Evolutionary conservation across 225 moss, liverwort and hornwort genomes (phyloP), one percentile per base, ranked within the genome.

Genomic region (Polytrichum formosum): DNA sequence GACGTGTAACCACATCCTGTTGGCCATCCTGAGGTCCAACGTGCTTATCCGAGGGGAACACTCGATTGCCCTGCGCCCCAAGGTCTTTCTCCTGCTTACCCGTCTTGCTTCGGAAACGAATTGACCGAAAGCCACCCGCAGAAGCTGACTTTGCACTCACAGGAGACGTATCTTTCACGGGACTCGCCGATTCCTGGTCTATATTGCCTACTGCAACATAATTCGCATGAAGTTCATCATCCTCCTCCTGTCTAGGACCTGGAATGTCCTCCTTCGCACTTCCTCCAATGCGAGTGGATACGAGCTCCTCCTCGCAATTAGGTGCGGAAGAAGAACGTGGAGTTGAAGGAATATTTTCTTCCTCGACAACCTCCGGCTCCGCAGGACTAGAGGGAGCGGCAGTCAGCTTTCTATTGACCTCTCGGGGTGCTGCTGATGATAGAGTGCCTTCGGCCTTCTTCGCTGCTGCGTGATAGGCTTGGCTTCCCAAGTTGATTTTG

Each of bases 41-140:
- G 29, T 62, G 70, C 56, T 79, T 79, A 9, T 79, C 79, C 37
- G 79, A 79, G 55, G 71, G 71, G 25, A 66, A 74, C 25, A 71
- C 74, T 30, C 79, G 74, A 9, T 71, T 79, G 54, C 79, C 74
- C 67, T 70, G 79, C 20, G 70, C 37, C 46, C 46, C 46, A 13
- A 46, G 46, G 9, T 74, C 78, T 46, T 79, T 80, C 63, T 75
- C 80, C 67, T 75, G 75, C 60, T 75, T 81, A 54, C 70, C 78
- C 6, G 70, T 55, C 69, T 64, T 58, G 28, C 60, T 78, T 19
- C 84, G 78, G 5, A 84, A 84, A 4, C 75, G 75, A 28, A 76
- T 73, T 18, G 84, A 78, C 59, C 81, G 81, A 73, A 84, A 81
- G 5, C 73, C 68, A 5, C 81, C 63, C 55, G 62, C 63, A 22